Percentiles rank a stretch among this genome's conserved stretches.
These are phyloP conservation scores for Nemania sp. DNA, from an alignment of 2,329 filamentous ascomycete genomes.

Conservation along the genomic window DNA sequence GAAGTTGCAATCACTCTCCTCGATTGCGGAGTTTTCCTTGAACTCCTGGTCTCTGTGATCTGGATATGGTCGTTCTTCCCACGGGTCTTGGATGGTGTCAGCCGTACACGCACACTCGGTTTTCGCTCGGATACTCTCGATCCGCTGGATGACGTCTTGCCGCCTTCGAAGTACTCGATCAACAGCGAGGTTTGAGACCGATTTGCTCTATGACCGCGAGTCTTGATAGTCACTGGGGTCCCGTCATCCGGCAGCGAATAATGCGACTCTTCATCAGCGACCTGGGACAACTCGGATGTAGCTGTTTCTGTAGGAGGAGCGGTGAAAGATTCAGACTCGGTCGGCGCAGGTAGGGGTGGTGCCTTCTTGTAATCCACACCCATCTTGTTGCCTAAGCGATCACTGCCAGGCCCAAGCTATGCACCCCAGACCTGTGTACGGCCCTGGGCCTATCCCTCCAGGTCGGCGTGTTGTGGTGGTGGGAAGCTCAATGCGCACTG, in stretches of 20 bases:
- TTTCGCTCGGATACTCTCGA: conserved; percentile 64
- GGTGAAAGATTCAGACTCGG: conserved; percentile 69
- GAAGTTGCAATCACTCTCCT: conserved; percentile 46
- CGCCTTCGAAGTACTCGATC: conserved; percentile 93
- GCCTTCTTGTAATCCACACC: conserved; percentile 59
- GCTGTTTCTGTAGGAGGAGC: conserved; percentile 67
- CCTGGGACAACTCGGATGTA: conserved; percentile 67
- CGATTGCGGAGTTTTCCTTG: conserved; percentile 66
- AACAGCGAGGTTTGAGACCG: conserved; percentile 86
- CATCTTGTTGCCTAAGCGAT: conserved; percentile 49
- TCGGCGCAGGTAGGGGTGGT: conserved; percentile 77
- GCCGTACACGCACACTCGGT: conserved; percentile 78
- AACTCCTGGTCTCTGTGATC: conserved; percentile 79
- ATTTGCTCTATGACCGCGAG: conserved; percentile 63
- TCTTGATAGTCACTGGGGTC: conserved; percentile 89
- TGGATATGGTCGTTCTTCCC: conserved; percentile 76
- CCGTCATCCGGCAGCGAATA: conserved; percentile 86
- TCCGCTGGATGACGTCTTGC: conserved; percentile 63
- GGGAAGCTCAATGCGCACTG: conserved; percentile 7
- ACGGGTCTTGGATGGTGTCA: conserved; percentile 76
- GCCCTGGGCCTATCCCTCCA: conserved; percentile 13
- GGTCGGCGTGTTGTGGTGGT: conserved; percentile 5
- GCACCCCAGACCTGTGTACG: conserved; percentile 29
- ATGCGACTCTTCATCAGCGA: conserved; percentile 71
- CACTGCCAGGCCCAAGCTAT: conserved; percentile 26